Evolutionary conservation across 2,329 filamentous ascomycete genomes (phyloP), one percentile per base, ranked within the genome.

Genomic region (Blastomyces silverae): DNA sequence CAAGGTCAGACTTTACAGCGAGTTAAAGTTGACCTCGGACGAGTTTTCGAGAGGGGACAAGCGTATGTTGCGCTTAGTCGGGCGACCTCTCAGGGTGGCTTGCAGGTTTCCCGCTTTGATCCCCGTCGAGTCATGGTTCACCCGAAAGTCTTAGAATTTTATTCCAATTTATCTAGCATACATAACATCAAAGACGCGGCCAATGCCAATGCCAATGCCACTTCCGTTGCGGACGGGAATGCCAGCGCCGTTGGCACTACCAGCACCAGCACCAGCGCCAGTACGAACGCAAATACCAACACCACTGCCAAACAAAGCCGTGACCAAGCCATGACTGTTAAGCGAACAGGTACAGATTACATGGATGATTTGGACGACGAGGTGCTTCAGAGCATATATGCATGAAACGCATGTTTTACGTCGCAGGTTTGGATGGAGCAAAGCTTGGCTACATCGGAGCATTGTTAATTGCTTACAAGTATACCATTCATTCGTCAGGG

Each of bases 31-130:
- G 92, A 99, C 74, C 82, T 99, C 0, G 90, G 91, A 39, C 89
- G 86, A 67, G 90, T 96, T 0, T 99, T 99, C 71, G 94, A 99
- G 75, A 97, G 96, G 76, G 94, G 94, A 0, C 94, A 99, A 76
- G 94, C 94, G 6, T 99, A 99, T 73, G 94, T 99, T 62, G 94
- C 94, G 62, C 85, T 99, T 17, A 96, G 91, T 80, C 90, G 94
- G 77, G 94, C 94, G 17, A 96, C 91, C 1, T 90, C 84, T 65
- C 92, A 97, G 79, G 84, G 86, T 22, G 94, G 94, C 0, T 79
- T 99, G 25, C 91, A 96, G 73, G 92, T 99, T 15, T 77, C 93
- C 60, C 84, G 91, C 46, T 99, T 99, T 71, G 90, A 97, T 71
- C 89, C 91, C 69, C 84, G 80, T 67, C 97, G 95, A 77, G 93